phyloP scores from a whole-genome alignment of 495 filamentous ascomycete genomes.

The Niebla homalea region DNA sequence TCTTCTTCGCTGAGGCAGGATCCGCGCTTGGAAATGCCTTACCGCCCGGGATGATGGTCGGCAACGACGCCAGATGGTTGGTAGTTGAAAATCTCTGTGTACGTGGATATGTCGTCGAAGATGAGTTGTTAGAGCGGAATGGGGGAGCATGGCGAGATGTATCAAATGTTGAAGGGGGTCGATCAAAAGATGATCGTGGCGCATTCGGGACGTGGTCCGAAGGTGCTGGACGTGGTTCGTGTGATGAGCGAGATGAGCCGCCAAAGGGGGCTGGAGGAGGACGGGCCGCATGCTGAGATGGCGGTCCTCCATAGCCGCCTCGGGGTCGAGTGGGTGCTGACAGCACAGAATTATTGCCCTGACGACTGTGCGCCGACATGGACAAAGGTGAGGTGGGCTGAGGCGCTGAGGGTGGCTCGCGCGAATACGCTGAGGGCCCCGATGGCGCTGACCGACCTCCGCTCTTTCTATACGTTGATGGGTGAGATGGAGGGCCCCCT shows the following conservation, averaged over 20 bases:
- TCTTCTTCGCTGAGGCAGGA: slow-evolving; percentile 30
- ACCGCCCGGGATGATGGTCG: slow-evolving; percentile 40
- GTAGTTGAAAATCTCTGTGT: slow-evolving; percentile 32
- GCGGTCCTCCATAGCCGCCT: slow-evolving; percentile 29
- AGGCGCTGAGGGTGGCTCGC: slow-evolving; percentile 35
- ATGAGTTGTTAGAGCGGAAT: slow-evolving; percentile 36
- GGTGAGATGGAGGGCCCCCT: not conserved
- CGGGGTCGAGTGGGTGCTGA: slow-evolving; percentile 50
- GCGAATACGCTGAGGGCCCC: slow-evolving; percentile 22
- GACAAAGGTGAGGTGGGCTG: slow-evolving; percentile 34
- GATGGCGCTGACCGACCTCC: slow-evolving; percentile 24
- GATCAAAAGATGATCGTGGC: slow-evolving; percentile 22
- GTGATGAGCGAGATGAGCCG: slow-evolving; percentile 13
- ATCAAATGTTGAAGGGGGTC: slow-evolving; percentile 12
- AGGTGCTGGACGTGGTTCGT: slow-evolving; percentile 15
- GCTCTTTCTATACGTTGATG: slow-evolving; percentile 19
- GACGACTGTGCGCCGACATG: slow-evolving; percentile 35
- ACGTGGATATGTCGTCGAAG: slow-evolving; percentile 35
- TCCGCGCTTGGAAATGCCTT: slow-evolving; percentile 28
- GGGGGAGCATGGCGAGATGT: slow-evolving; percentile 25
- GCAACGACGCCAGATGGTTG: slow-evolving; percentile 38
- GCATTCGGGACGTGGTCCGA: slow-evolving; percentile 28
- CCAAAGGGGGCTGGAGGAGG: slow-evolving; percentile 14
- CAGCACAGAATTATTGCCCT: slow-evolving; percentile 35
- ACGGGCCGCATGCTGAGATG: slow-evolving; percentile 28